Base-by-base conservation (phyloP, 2,329 filamentous ascomycete species). In the Ustulina deusta region DNA sequence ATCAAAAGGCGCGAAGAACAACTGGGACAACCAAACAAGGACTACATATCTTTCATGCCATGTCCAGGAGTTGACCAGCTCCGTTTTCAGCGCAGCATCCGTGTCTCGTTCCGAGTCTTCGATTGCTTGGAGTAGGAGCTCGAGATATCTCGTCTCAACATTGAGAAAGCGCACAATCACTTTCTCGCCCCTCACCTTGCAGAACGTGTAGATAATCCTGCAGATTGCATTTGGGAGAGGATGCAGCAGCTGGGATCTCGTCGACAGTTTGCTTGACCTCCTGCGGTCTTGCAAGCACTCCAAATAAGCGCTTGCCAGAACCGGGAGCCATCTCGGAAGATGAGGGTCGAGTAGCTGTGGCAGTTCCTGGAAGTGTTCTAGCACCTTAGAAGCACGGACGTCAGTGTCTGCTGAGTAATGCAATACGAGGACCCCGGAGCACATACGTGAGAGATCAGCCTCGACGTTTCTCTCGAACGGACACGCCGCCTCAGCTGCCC, bases 321-420 rank as follows among this genome's bases (percentile, higher is more conserved):
- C 83, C 27, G 93, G 91, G 57, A 98, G 84, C 79, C 97, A 89
- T 70, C 82, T 86, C 58, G 91, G 89, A 48, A 99, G 85, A 78
- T 95, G 88, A 10, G 93, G 89, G 80, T 99, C 96, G 29, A 99
- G 87, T 44, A 98, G 86, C 78, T 99, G 96, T 20, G 96, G 96
- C 72, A 97, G 91, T 83, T 97, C 94, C 84, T 98, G 95, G 74
- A 98, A 99, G 1, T 92, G 90, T 73, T 97, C 94, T 57, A 99
- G 88, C 4, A 87, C 78, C 83, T 86, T 63, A 38, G 42, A 79
- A 83, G 51, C 64, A 27, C n/a, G 9, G 44, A 10, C 17, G 65
- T 71, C 32, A 73, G 71, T 32, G 72, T 62, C 10, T 17, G 5
- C 29, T 25, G 13, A 13, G 3, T 25, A n/a, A 22, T n/a, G 9